Conservation (phyloP, 768 basidiomycete species). For the Pisolithus orientalis region DNA sequence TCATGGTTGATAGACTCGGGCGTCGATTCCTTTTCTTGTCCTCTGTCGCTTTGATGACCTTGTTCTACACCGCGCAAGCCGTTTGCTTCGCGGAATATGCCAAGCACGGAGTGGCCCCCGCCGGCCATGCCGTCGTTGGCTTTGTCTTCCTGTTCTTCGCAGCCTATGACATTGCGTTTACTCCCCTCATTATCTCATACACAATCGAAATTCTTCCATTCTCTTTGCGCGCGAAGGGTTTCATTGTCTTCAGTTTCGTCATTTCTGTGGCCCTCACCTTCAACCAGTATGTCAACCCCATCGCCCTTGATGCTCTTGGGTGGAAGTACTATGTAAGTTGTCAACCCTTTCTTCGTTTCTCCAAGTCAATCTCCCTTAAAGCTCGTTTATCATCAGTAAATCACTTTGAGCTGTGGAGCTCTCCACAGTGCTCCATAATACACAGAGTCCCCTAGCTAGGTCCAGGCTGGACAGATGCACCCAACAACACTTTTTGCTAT, state of each 20-base stretch:
- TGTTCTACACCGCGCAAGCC: constrained; percentile 67
- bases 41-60: constrained; percentile 50
- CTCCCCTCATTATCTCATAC: constrained; percentile 81
- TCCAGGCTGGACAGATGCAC: too few species aligned
- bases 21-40: constrained; percentile 66
- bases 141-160: constrained; percentile 84
- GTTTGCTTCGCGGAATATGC: constrained; percentile 56
- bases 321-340: constrained; percentile 70
- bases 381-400: too few species aligned
- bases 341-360: too few species aligned
- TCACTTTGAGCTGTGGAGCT: too few species aligned
- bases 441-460: too few species aligned
- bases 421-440: too few species aligned
- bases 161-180: constrained; percentile 76
- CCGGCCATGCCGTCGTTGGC: constrained; percentile 69
- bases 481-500: too few species aligned
- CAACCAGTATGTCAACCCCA: too few species aligned
- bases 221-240: constrained; percentile 73
- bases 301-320: constrained; percentile 49
- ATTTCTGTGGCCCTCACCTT: too few species aligned
- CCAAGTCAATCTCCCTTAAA: too few species aligned
- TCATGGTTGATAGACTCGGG: constrained; percentile 70
- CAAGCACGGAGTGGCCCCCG: constrained; percentile 31
- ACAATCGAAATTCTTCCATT: constrained; percentile 84
- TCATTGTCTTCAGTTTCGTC: constrained; percentile 72